A percentile compares a stretch with the other conserved stretches of the same genome.
Conservation (phyloP, 1,284 basidiomycete genomes). For the Leccinum subrobustum region DNA sequence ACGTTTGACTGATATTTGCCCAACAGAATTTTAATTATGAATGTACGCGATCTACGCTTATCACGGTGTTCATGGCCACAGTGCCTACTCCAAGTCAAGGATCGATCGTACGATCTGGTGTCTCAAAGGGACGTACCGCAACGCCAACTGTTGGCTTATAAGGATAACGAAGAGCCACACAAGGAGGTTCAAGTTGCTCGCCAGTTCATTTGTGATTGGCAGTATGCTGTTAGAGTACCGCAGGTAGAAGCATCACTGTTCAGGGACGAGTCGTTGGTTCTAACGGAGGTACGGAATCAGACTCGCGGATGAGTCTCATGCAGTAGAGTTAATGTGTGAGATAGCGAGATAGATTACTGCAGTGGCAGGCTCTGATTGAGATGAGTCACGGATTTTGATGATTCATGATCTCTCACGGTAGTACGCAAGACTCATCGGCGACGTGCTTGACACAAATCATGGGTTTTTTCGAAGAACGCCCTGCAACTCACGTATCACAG, state of each 20-base stretch:
- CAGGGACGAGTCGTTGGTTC: background rate
- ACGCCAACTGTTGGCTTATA: background rate
- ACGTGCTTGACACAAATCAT: background rate
- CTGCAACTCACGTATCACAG: too few species aligned
- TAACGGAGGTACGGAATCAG: background rate
- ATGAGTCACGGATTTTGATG: too few species aligned
- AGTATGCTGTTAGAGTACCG: background rate
- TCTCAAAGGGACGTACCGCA: background rate
- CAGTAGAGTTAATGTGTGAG: background rate
- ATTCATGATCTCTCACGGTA: background rate
- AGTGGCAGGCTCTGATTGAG: too few species aligned
- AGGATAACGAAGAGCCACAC: background rate
- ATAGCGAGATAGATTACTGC: background rate
- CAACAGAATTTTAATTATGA: background rate
- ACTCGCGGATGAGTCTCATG: background rate
- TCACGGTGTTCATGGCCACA: background rate
- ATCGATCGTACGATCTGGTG: background rate
- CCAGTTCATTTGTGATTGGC: background rate
- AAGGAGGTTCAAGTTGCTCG: background rate
- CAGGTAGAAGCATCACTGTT: background rate
- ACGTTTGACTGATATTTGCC: background rate
- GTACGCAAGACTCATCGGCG: background rate
- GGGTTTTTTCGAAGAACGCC: background rate
- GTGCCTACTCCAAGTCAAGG: background rate
- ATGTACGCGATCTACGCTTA: background rate